Base-by-base conservation (phyloP, 495 filamentous ascomycete species). In the Lasiosphaeriaceae sp. region DNA sequence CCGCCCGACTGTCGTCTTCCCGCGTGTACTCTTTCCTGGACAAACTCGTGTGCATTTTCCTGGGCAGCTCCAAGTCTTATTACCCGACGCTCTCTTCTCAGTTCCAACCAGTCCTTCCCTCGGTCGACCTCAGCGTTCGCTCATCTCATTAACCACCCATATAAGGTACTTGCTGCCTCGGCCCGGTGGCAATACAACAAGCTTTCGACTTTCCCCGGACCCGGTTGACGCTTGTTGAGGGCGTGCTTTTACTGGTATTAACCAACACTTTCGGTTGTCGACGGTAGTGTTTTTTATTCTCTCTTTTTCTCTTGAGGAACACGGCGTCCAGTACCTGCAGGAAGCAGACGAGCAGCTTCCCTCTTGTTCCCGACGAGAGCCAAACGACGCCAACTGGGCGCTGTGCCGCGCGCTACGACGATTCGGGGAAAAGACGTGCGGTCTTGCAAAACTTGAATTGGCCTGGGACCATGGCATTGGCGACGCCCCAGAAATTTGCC, bases 401-500 rank as follows among this genome's bases (percentile, higher is more conserved):
- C 29, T 35, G 22, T 51, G 16, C n/a, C 49, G n/a, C 49, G 26
- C 26, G 26, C 26, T 31, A 31, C 26, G 26, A 31, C 26, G 19
- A 44, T n/a, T 44, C 41, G 19, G 41, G 16, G 41, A 3, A 4
- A 44, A 44, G 41, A 20, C 41, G 14, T n/a, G n/a, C n/a, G n/a
- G n/a, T n/a, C n/a, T n/a, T n/a, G n/a, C n/a, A n/a, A n/a, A n/a
- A n/a, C n/a, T 20, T 31, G 26, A 31, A 31, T 9, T 31, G 9
- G n/a, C n/a, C n/a, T n/a, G n/a, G n/a, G 41, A 37, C 34, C 34
- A 9, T 14, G 17, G 11, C 19, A 9, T 21, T 45, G 50, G 66
- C 68, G 68, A 65, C 67, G 54, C 72, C 69, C 51, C 67, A 64
- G 50, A 71, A 59, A 61, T 68, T 66, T 52, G 56, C 63, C 47